Evolutionary conservation across 73 alveolate genomes (phyloP).

Genomic region (Paramecium tetraurelia): DNA sequence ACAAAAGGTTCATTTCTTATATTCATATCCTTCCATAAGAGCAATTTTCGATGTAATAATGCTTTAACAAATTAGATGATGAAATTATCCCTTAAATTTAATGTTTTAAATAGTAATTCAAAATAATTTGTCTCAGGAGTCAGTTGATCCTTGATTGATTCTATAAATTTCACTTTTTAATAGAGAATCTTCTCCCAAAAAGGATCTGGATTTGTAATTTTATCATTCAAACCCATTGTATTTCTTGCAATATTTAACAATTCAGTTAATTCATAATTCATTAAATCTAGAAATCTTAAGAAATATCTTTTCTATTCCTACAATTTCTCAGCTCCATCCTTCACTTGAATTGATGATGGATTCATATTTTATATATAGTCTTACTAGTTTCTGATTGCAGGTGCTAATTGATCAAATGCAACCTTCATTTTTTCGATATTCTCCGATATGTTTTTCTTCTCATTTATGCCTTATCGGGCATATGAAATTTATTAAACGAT

Average conservation of each 20-base stretch:
- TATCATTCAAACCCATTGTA: background rate
- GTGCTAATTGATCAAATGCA: constrained; percentile 40
- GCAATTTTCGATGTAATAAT: background rate
- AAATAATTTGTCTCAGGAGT: constrained; percentile 28
- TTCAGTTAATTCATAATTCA: background rate
- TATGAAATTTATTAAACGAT: background rate
- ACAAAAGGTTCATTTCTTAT: constrained; percentile 21
- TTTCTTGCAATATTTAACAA: background rate
- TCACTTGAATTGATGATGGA: background rate
- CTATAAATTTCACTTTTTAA: background rate
- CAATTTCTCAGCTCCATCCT: constrained; percentile 23
- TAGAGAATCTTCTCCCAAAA: constrained; percentile 41
- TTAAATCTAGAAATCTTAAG: background rate
- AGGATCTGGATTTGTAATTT: background rate
- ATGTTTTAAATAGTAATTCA: constrained; percentile 12
- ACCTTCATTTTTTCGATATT: constrained; percentile 32
- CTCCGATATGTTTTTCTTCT: background rate
- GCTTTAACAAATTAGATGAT: background rate
- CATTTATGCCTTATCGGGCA: constrained; percentile 33
- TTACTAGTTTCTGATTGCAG: constrained; percentile 14
- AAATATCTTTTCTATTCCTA: constrained; percentile 7
- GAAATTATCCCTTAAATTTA: constrained; percentile 10
- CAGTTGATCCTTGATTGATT: background rate
- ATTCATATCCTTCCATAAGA: constrained; percentile 34
- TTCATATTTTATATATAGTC: constrained; percentile 32